These are phyloP conservation scores for Sclerotinia glacialis DNA, from an alignment of 2,329 filamentous ascomycete genomes.

Conservation along the genomic window DNA sequence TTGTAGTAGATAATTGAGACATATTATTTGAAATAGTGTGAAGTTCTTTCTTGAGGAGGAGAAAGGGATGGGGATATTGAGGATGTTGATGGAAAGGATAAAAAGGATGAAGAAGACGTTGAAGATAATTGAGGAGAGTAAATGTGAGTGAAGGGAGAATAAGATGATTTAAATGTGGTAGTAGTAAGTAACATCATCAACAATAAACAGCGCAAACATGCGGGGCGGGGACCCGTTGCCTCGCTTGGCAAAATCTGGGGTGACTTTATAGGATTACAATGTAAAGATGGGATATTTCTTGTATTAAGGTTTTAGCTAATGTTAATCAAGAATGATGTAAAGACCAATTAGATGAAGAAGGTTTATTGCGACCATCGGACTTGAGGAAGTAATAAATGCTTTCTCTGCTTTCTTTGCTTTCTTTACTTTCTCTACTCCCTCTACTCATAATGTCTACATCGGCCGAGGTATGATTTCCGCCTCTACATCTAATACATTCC, in stretches of 20 bases:
- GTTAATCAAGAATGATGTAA: neutral
- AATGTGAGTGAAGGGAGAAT: slow-evolving; percentile 22
- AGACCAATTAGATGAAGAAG: neutral
- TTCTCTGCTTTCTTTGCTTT: too few relatives aligned
- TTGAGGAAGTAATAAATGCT: too few relatives aligned
- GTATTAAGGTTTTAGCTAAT: slow-evolving; percentile 2
- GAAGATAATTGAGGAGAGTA: slow-evolving; percentile 12
- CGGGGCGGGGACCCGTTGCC: slow-evolving; percentile 10
- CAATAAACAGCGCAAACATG: slow-evolving; percentile 8
- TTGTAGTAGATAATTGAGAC: slow-evolving; percentile 52
- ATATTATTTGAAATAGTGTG: slow-evolving; percentile 68
- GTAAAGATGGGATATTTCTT: neutral
- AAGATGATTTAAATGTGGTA: slow-evolving; percentile 24
- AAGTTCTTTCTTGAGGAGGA: slow-evolving; percentile 51
- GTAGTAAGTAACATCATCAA: neutral
- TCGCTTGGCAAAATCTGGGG: slow-evolving; percentile 24
- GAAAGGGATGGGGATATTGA: slow-evolving; percentile 26
- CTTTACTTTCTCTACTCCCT: too few relatives aligned
- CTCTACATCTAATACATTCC: neutral
- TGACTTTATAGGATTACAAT: slow-evolving; percentile 1
- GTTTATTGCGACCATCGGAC: too few relatives aligned
- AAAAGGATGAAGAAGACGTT: neutral
- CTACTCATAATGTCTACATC: too few relatives aligned
- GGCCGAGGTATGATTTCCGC: too few relatives aligned
- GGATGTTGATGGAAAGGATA: slow-evolving; percentile 17